phyloP scores from a whole-genome alignment of 805 yeast species.

The Soucietia sequanensis region DNA sequence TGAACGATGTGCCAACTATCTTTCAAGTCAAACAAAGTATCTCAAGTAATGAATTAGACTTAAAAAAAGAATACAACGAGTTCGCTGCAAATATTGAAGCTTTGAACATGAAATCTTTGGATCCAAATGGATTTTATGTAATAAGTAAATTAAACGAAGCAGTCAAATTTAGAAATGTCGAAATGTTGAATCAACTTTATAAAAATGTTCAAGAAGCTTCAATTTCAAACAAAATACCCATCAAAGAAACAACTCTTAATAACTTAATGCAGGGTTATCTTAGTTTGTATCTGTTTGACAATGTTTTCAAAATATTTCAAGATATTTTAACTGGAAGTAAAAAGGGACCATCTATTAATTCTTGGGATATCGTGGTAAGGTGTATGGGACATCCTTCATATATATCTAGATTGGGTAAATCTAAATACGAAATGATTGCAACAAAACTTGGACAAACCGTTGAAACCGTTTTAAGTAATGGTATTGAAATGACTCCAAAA shows the following conservation, averaged over 20 bases:
- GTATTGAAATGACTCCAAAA: slow-evolving; percentile 42
- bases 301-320: slow-evolving; percentile 50
- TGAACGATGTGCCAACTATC: neutral
- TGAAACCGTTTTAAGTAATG: slow-evolving; percentile 27
- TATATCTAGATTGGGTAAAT: slow-evolving; percentile 22
- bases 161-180: slow-evolving; percentile 15
- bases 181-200: slow-evolving; percentile 18
- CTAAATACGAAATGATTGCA: slow-evolving; percentile 21
- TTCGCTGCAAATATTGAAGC: slow-evolving; percentile 7
- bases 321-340: slow-evolving; percentile 39
- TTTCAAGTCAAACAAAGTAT: slow-evolving; percentile 16
- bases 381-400: slow-evolving; percentile 41
- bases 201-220: slow-evolving; percentile 24
- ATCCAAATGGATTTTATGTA: slow-evolving; percentile 32
- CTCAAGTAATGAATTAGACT: slow-evolving; percentile 3
- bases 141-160: slow-evolving; percentile 21
- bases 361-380: slow-evolving; percentile 62
- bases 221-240: slow-evolving; percentile 22
- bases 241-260: slow-evolving; percentile 41
- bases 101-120: slow-evolving; percentile 19
- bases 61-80: slow-evolving; percentile 4
- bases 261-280: slow-evolving; percentile 48
- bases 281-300: slow-evolving; percentile 29
- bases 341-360: slow-evolving; percentile 36
- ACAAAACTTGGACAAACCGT: slow-evolving; percentile 26